Conservation (phyloP, 2,329 filamentous ascomycete genomes). For the Curvularia eragrostidis region DNA sequence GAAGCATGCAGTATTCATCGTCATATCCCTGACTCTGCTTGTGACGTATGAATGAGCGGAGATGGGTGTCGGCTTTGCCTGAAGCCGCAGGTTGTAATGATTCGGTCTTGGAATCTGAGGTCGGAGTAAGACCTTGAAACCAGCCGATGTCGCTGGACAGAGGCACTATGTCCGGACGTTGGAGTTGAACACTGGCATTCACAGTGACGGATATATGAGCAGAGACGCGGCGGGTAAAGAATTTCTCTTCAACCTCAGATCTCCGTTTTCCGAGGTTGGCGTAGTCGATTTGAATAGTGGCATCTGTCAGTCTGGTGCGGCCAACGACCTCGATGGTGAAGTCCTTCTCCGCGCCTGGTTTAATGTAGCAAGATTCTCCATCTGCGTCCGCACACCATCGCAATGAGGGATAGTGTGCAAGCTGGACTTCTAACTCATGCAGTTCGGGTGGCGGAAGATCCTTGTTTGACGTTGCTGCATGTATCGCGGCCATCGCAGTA, state of each 20-base stretch:
- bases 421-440: conserved; percentile 83
- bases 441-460: conserved; percentile 79
- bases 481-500: conserved; percentile 79
- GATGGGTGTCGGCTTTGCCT: conserved; percentile 48
- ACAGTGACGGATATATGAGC: conserved; percentile 87
- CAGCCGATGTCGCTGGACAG: conserved; percentile 74
- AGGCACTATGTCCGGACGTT: conserved; percentile 78
- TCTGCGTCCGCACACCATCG: conserved; percentile 56
- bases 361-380: conserved; percentile 63
- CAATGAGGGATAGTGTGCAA: conserved; percentile 72
- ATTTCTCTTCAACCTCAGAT: conserved; percentile 72
- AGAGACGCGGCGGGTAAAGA: conserved; percentile 83
- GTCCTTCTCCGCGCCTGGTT: conserved; percentile 69
- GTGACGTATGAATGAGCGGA: conserved; percentile 55
- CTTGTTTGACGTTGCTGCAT: conserved; percentile 75
- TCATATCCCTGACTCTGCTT: conserved; percentile 52
- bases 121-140: conserved; percentile 45
- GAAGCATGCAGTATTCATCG: conserved; percentile 75
- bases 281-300: conserved; percentile 84
- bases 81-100: neutral
- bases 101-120: neutral
- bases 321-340: conserved; percentile 87
- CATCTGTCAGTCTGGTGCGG: conserved; percentile 81
- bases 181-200: conserved; percentile 85
- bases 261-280: conserved; percentile 75